These are phyloP conservation scores for Diaporthe amygdali DNA, from an alignment of 2,329 filamentous ascomycete species.

Conservation along the genomic window DNA sequence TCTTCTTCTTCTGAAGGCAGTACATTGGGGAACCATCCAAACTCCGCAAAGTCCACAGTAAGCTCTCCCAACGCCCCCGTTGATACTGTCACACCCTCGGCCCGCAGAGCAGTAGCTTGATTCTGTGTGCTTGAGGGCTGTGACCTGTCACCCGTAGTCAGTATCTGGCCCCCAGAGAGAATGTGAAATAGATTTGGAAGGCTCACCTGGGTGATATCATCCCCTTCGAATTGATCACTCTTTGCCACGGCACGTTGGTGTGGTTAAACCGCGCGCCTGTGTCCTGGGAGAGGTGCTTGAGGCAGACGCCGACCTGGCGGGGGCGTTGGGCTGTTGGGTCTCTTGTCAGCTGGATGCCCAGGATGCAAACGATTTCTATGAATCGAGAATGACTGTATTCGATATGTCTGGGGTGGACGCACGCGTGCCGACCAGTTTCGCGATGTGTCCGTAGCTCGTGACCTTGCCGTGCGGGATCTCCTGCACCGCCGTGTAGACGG, in stretches of 20 bases:
- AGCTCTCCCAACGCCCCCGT: constrained; percentile 56
- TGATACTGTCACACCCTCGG: constrained; percentile 59
- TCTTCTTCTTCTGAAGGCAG: constrained; percentile 50
- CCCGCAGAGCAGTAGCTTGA: constrained; percentile 55
- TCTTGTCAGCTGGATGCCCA: not conserved
- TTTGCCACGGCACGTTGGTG: constrained; percentile 89
- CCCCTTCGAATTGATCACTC: constrained; percentile 88
- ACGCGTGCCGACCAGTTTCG: constrained; percentile 75
- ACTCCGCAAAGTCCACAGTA: constrained; percentile 54
- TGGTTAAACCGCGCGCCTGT: constrained; percentile 65
- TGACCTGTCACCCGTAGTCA: constrained; percentile 42
- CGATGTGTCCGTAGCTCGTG: constrained; percentile 87
- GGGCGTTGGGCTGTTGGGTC: constrained; percentile 66
- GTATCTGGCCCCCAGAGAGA: not conserved
- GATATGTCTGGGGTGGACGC: constrained; percentile 35
- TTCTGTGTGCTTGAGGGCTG: constrained; percentile 53
- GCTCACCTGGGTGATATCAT: constrained; percentile 80
- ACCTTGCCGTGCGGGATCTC: constrained; percentile 84
- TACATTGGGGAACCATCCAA: constrained; percentile 60
- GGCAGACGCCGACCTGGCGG: constrained; percentile 86
- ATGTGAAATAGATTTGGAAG: not conserved
- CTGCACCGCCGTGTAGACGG: constrained; percentile 84
- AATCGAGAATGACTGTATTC: too few species aligned
- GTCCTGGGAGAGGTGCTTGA: constrained; percentile 79
- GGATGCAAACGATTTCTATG: not conserved